A percentile compares a stretch with the other conserved stretches of the same genome.
Conservation (phyloP, 2,329 filamentous ascomycete species). For the Bisporella sp. region DNA sequence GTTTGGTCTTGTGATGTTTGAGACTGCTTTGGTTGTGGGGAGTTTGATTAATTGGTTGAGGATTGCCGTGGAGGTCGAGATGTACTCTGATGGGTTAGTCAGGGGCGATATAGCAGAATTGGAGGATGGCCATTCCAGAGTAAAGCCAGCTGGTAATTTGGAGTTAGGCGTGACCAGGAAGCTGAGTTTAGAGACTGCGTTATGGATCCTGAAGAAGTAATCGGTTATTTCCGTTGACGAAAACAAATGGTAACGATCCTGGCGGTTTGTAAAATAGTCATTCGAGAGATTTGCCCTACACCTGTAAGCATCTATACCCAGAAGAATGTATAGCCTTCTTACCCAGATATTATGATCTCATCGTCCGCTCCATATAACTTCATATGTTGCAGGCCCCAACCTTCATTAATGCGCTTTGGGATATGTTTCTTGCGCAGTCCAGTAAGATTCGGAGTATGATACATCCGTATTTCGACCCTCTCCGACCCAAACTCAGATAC, state of each 20-base stretch:
- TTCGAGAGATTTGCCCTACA: constrained; percentile 74
- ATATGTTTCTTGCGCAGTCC: constrained; percentile 78
- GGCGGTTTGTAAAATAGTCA: constrained; percentile 94
- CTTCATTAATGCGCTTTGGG: constrained; percentile 89
- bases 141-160: constrained; percentile 47
- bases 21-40: constrained; percentile 9
- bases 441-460: constrained; percentile 92
- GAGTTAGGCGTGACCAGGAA: constrained; percentile 65
- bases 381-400: constrained; percentile 98
- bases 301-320: not conserved
- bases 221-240: constrained; percentile 70
- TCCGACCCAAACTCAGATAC: constrained; percentile 75
- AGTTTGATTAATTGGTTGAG: constrained; percentile 57
- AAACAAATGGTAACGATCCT: constrained; percentile 93
- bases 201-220: constrained; percentile 74
- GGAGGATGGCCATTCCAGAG: constrained; percentile 63
- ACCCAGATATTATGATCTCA: constrained; percentile 90
- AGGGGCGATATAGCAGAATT: constrained; percentile 75
- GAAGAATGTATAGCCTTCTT: constrained; percentile 20
- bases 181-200: constrained; percentile 71
- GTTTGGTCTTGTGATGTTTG: constrained; percentile 29
- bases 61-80: constrained; percentile 57
- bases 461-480: constrained; percentile 91
- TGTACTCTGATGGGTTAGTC: constrained; percentile 60
- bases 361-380: constrained; percentile 96